Evolutionary conservation across 331 rosid genomes (phyloP).

Genomic region (Cydonia oblonga): DNA sequence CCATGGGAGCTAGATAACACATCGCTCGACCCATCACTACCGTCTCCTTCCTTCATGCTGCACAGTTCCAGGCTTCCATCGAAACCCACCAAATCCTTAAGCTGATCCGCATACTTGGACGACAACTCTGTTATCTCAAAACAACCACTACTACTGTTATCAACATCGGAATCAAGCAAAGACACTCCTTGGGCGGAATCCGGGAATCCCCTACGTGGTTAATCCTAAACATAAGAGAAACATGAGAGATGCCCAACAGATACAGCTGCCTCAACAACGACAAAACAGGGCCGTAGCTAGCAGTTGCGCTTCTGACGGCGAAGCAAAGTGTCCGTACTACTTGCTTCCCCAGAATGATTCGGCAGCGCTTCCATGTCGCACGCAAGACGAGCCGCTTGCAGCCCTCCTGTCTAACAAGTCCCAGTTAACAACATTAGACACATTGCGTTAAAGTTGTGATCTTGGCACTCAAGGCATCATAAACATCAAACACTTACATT

Average conservation of each 20-base stretch:
- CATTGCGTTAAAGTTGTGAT: not conserved
- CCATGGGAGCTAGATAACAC: slow-evolving; percentile 5
- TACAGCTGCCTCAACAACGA: slow-evolving; percentile 20
- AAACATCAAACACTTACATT: slow-evolving; percentile 35
- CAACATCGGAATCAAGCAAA: slow-evolving; percentile 38
- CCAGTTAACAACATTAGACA: slow-evolving; percentile 12
- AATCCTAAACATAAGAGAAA: slow-evolving; percentile 28
- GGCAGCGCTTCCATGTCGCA: slow-evolving; percentile 69
- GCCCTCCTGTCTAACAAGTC: slow-evolving; percentile 48
- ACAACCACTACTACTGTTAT: not conserved
- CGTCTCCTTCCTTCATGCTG: not conserved
- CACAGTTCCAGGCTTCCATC: slow-evolving; percentile 19
- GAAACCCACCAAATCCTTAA: slow-evolving; percentile 42
- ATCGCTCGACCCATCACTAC: not conserved
- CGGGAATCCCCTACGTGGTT: slow-evolving; percentile 5
- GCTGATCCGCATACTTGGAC: slow-evolving; percentile 49
- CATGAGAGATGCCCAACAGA: slow-evolving; percentile 24
- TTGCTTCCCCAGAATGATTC: slow-evolving; percentile 45
- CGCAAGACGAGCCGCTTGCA: slow-evolving; percentile 13
- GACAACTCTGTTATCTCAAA: slow-evolving; percentile 15
- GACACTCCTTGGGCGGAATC: slow-evolving; percentile 25
- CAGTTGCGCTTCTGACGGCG: slow-evolving; percentile 59
- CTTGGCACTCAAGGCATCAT: not conserved
- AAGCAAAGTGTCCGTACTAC: slow-evolving; percentile 38
- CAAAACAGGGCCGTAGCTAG: slow-evolving; percentile 21